Conservation (phyloP, 208 protist genomes). For the Leishmania lainsoni region DNA sequence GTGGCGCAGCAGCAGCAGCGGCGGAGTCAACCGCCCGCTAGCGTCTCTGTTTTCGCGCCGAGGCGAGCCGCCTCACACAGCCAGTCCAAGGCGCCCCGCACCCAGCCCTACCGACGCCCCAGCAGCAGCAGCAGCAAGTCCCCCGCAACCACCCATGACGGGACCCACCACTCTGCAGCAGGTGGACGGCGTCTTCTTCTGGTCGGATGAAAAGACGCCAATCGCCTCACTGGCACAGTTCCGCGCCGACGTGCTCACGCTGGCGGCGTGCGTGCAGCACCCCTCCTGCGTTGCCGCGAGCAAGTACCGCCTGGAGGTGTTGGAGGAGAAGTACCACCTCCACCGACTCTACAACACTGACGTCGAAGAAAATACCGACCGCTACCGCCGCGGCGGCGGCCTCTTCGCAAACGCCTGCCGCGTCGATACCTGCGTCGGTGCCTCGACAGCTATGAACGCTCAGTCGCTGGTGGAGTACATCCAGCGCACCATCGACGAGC, state of each 20-base stretch:
- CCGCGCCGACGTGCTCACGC: conserved; percentile 56
- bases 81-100: neutral
- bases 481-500: conserved; percentile 81
- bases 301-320: conserved; percentile 78
- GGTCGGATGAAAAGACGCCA: conserved; percentile 45
- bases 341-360: conserved; percentile 92
- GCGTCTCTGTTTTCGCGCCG: neutral
- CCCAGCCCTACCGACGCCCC: neutral
- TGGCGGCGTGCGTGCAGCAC: conserved; percentile 57
- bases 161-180: conserved; percentile 56
- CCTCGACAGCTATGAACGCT: conserved; percentile 86
- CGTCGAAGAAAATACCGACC: conserved; percentile 63
- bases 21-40: neutral
- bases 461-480: conserved; percentile 93
- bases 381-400: conserved; percentile 63
- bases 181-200: conserved; percentile 68
- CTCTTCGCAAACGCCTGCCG: conserved; percentile 90
- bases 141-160: conserved; percentile 6
- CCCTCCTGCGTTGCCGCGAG: conserved; percentile 56
- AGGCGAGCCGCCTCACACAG: neutral
- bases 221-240: conserved; percentile 80
- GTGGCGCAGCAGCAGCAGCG: neutral
- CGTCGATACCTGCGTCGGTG: conserved; percentile 94
- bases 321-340: conserved; percentile 94
- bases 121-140: conserved; percentile 2